A percentile compares a stretch with the other conserved stretches of the same genome.
phyloP scores from a whole-genome alignment of 371 early-diverging fungal species.

The Circinella minor region DNA sequence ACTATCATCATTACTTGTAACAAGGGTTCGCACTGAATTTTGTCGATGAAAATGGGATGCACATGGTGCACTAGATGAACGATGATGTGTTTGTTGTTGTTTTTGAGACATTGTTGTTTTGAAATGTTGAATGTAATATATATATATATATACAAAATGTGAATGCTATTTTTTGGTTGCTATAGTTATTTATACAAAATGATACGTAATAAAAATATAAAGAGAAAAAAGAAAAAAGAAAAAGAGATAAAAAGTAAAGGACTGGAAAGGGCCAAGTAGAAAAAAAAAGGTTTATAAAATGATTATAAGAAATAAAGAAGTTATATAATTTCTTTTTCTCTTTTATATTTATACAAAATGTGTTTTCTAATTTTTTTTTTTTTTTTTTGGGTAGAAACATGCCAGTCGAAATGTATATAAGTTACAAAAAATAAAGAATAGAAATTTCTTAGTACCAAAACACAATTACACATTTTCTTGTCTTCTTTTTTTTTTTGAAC shows the following conservation, averaged over 20 bases:
- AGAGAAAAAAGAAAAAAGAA: too few relatives aligned
- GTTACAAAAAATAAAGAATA: background rate
- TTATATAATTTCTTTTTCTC: too few relatives aligned
- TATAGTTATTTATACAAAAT: too few relatives aligned
- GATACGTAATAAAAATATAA: too few relatives aligned
- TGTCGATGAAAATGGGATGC: conserved; percentile 7
- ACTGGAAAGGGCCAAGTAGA: background rate
- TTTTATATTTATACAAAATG: background rate
- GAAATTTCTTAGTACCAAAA: background rate
- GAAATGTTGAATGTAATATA: too few relatives aligned
- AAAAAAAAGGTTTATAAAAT: background rate
- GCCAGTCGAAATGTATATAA: background rate
- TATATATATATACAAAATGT: background rate
- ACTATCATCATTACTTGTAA: background rate
- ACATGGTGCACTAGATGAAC: conserved; percentile 16
- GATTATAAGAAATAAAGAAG: too few relatives aligned
- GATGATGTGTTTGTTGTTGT: conserved; percentile 6
- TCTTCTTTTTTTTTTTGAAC: background rate
- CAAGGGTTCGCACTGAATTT: conserved; percentile 11
- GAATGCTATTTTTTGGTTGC: too few relatives aligned
- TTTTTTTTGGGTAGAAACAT: conserved; percentile 8
- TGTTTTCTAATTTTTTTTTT: background rate
- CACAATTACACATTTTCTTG: background rate
- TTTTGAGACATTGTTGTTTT: too few relatives aligned
- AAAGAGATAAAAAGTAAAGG: background rate